Evolutionary conservation across 2,329 filamentous ascomycete genomes (phyloP), one percentile per base, ranked within the genome.

Genomic region (Gyromitra esculenta): DNA sequence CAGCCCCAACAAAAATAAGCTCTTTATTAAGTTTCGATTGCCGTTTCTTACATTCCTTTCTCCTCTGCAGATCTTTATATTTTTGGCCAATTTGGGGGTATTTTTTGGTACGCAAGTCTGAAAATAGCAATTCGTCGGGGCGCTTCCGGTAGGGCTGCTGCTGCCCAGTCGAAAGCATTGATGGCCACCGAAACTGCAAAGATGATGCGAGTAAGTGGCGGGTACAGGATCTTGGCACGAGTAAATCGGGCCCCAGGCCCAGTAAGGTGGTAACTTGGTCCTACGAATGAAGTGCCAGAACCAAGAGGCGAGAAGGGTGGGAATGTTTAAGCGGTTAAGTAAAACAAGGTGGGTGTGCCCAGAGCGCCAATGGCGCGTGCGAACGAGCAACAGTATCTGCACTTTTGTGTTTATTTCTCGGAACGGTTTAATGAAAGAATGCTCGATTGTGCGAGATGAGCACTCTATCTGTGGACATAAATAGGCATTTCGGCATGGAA

Each of bases 401-500:
- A 37, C 43, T 63, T 63, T 50, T 21, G 50, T 52, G 15, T 50
- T 60, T 57, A 3, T 50, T 54, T 25, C 57, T 60, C 37, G 57
- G 48, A 56, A 43, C 31, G 31, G 35, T 25, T 13, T 57, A n/a
- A n/a, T 65, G 31, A 31, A 1, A 31, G 25, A 35, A 35, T 48
- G 15, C 5, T 25, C 66, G 71, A 73, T 60, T 39, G n/a, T 59
- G 54, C 8, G 35, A 60, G 35, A 60, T 69, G 64, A 62, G 71
- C 56, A 48, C 59, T 41, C 15, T 45, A 43, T 35, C 15, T 52
- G 39, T 8, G 35, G 45, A 37, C 37, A 43, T 15, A 70, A 62
- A 50, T 57, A 66, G 70, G 9, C 21, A 64, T 13, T 64, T 43
- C 37, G 39, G 18, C 50, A 41, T 75, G 72, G 72, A 75, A 75